Evolutionary conservation across 2,329 filamentous ascomycete species (phyloP), one percentile per base, ranked within the genome.

Genomic region (Colletotrichum chlorophyti): DNA sequence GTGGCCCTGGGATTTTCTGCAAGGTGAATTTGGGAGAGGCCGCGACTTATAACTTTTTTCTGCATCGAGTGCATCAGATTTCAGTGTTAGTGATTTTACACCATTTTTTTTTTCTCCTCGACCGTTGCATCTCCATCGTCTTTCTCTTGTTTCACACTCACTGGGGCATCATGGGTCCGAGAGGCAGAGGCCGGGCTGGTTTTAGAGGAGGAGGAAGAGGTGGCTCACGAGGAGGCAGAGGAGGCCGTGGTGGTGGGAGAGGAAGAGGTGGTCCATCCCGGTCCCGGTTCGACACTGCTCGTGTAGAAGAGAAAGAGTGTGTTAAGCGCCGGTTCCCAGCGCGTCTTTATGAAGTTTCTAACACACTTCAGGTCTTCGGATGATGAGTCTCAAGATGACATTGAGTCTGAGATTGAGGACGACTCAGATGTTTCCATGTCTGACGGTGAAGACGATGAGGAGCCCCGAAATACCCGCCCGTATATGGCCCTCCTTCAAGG

Each of bases 401-500:
- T 65, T 35, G 66, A 65, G 31, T 66, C 69, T 35, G 71, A 73
- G 31, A 74, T 73, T 35, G 74, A 77, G 49, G 72, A 75, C 8
- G 67, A 69, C 46, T 72, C 74, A 19, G 74, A 76, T 51, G 67
- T 74, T 57, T 72, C 70, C 24, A 60, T 60, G 51, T 74, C 75
- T 6, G 79, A 79, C 8, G 76, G 79, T 7, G 79, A 82, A 3
- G 68, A 79, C 41, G 75, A 73, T 34, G 75, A 76, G 52, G 66
- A 66, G 21, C 67, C 59, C 5, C 48, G 72, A n/a, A 61, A 69
- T 35, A 72, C 75, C 23, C 76, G 78, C 26, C 80, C 86, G 4
- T 89, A 88, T 63, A 75, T 81, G 72, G 76, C 82, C 7, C 74
- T 89, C 6, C 75, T 89, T 65, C 80, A 86, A 65, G 86, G 82